Conservation (phyloP, 2,329 filamentous ascomycete genomes). For the Calonectria naviculata region DNA sequence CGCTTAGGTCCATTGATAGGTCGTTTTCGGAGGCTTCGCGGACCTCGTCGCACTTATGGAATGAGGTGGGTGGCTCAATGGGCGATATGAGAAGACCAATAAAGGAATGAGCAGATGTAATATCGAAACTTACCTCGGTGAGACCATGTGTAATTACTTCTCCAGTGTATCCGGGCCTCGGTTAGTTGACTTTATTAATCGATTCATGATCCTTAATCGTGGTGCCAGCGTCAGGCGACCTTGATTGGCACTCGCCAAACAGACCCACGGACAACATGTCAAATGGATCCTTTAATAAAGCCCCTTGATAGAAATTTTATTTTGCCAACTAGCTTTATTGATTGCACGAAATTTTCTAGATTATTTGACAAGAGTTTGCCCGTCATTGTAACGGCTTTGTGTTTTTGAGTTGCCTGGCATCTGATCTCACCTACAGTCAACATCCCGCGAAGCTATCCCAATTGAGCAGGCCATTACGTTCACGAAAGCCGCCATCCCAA, state of each 20-base stretch:
- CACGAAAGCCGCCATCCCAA: not conserved
- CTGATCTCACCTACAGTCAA: not conserved
- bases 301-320: not conserved
- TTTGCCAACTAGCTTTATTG: not conserved
- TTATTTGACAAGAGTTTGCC: too few species aligned
- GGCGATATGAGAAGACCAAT: not conserved
- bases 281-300: not conserved
- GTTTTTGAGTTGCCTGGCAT: not conserved
- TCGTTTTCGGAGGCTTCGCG: not conserved
- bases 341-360: not conserved
- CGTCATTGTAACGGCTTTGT: not conserved
- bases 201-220: slow-evolving; percentile 15
- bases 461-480: not conserved
- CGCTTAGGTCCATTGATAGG: not conserved
- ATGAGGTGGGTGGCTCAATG: not conserved
- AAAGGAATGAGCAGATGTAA: not conserved
- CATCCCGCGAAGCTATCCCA: not conserved
- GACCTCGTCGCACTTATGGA: not conserved
- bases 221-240: slow-evolving; percentile 18
- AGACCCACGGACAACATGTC: not conserved
- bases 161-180: not conserved
- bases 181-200: not conserved
- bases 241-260: not conserved
- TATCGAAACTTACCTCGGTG: not conserved
- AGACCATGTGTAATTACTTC: not conserved